Conservation (phyloP, 2,329 filamentous ascomycete species). For the Lasiodiplodia theobromae region DNA sequence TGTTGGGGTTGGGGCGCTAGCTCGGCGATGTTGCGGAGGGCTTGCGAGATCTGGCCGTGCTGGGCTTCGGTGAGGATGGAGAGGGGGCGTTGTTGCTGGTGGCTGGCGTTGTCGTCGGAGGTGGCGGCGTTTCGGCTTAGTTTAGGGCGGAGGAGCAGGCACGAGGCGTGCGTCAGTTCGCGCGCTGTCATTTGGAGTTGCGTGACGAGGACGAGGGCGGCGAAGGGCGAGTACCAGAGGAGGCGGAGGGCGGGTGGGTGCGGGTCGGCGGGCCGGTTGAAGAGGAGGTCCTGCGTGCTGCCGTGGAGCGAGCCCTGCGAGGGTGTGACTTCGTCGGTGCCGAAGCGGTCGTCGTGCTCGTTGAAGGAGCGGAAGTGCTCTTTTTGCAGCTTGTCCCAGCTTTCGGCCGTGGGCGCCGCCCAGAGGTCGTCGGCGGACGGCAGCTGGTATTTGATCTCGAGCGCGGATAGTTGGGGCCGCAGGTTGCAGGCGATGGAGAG, state of each 20-base stretch:
- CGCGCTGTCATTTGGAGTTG: background rate
- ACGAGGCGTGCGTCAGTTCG: background rate
- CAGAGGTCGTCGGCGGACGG: slow-evolving; percentile 36
- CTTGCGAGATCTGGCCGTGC: slow-evolving; percentile 1
- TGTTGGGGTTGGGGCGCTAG: background rate
- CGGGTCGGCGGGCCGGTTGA: background rate
- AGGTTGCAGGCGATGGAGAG: slow-evolving; percentile 16
- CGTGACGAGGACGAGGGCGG: slow-evolving; percentile 1
- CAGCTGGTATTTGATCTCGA: slow-evolving; percentile 37
- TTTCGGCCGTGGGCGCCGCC: slow-evolving; percentile 32
- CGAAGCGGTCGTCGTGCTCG: slow-evolving; percentile 1
- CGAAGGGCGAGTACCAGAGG: slow-evolving; percentile 16
- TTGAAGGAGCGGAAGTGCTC: slow-evolving; percentile 19
- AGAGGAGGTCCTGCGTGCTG: slow-evolving; percentile 3
- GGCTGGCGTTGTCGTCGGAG: background rate
- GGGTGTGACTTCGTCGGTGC: background rate
- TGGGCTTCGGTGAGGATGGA: slow-evolving; percentile 14
- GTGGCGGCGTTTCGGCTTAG: too few species aligned
- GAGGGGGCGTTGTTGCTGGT: background rate
- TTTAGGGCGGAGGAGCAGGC: background rate
- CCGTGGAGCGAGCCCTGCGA: background rate
- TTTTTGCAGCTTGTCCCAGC: slow-evolving; percentile 30
- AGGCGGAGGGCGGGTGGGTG: background rate
- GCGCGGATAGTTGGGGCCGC: slow-evolving; percentile 33
- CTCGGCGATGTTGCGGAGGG: slow-evolving; percentile 4